Base-by-base conservation (phyloP, 768 basidiomycete genomes). In the Ephemerocybe angulata region DNA sequence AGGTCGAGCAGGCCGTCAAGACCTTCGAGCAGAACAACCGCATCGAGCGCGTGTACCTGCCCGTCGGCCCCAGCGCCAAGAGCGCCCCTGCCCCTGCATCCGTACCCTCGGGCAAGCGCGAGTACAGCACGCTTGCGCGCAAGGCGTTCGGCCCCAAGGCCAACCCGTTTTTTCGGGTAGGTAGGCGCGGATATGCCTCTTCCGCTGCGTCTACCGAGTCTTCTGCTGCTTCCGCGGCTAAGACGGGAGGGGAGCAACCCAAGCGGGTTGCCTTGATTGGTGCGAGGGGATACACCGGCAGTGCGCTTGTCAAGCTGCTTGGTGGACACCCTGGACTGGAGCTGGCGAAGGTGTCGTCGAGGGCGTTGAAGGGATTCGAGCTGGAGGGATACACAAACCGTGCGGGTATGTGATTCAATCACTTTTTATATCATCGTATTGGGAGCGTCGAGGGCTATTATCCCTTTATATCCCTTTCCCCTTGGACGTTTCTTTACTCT, bases 201-300 rank as follows among this genome's bases (percentile, higher is more conserved):
- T 92, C 91, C 8, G 76, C 82, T 13, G 81, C 77, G 33, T 72
- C 70, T 57, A 52, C 70, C 24, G 53, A 55, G n/a, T 33, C 47
- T 49, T 50, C 42, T 50, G 27, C 50, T 24, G 61, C 72, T 1
- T 61, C 71, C 10, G 81, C 82, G 40, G 83, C 82, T 1, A 84
- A 22, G 28, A 29, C 27, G 21, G 48, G 29, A 29, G 10, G 29
- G 48, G 27, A 50, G 19, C 8, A 86, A 57, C 79, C 82, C n/a
- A 98, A 96, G 70, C 85, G 87, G 41, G 82, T 98, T n/a, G 96
- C 85, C 0, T 79, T 99, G 43, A 94, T 99, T 62, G 97, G 97
- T 54, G 97, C 95, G 12, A 84, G 97, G 27, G 97, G 97, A 22
- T 98, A 83, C 74, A 99, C 97, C 0, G 97, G 97, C 46, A 91